Conservation (phyloP, 768 basidiomycete species). For the Zangia roseola region DNA sequence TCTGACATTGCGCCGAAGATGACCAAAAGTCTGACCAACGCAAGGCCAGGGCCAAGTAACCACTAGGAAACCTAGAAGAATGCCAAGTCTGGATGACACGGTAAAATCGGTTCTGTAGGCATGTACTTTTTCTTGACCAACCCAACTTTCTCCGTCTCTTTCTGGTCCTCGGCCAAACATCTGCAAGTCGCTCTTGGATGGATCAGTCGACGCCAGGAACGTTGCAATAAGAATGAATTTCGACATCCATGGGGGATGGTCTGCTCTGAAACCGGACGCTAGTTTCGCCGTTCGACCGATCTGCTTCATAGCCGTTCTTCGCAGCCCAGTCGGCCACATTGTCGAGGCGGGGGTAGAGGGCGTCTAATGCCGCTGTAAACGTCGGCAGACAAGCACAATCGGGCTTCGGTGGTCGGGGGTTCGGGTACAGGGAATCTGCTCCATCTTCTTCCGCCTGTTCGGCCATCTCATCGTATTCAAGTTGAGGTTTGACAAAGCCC, state of each 20-base stretch:
- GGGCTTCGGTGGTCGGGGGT: constrained; percentile 53
- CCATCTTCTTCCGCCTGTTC: too few species aligned
- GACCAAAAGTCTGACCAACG: too few species aligned
- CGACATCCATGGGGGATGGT: constrained; percentile 59
- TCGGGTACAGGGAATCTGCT: constrained; percentile 27
- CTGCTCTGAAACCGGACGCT: constrained; percentile 20
- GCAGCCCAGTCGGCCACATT: constrained; percentile 63
- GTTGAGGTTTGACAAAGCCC: constrained; percentile 73
- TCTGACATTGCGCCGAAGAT: constrained; percentile 77
- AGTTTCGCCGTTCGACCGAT: constrained; percentile 6
- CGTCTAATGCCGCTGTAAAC: constrained; percentile 59
- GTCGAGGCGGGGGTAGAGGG: constrained; percentile 65
- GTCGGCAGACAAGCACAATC: constrained; percentile 68
- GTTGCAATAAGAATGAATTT: constrained; percentile 76
- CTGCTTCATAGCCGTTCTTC: constrained; percentile 44
- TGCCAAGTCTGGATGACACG: neutral
- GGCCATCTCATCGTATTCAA: constrained; percentile 34
- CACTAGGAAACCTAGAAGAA: constrained; percentile 70
- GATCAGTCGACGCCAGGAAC: constrained; percentile 84
- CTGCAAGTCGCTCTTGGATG: constrained; percentile 71
- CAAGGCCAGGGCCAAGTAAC: constrained; percentile 84
- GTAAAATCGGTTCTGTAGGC: neutral
- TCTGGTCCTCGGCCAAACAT: constrained; percentile 79
- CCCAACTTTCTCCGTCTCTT: constrained; percentile 47
- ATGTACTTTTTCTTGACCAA: constrained; percentile 34